Base-by-base conservation (phyloP, 148 eudicot genomes). In the Rhododendron simsii region DNA sequence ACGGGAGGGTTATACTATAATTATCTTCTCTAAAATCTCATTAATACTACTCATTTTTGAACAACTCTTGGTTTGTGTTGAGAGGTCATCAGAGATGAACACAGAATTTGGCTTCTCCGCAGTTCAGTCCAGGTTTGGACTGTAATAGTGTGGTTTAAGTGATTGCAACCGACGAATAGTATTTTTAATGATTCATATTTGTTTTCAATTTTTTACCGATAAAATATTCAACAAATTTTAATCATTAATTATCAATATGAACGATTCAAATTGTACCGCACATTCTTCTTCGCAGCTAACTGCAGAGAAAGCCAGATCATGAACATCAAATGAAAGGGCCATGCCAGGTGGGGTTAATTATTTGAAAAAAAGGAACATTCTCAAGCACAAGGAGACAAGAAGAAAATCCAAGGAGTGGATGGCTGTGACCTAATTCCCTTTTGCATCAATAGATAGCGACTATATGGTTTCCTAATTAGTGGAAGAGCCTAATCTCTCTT, bases 351-450 rank as follows among this genome's bases (percentile, higher is more conserved):
- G 47, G 48, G 47, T 7, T 37, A 39, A 33, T 16, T 18, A 16
- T 16, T 41, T 41, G 7, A 13, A 20, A 16, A 20, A 37, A 76
- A 44, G 26, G 48, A 76, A 33, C 59, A 50, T 81, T 55, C 83
- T 16, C 26, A 57, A 59, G 18, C 81, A 30, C 41, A 33, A 73
- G 51, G 85, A n/a, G 84, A 81, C 85, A 85, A 90, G 85, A 7
- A 84, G 88, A 89, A 88, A 85, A 90, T 86, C 89, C 87, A 85
- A 45, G 61, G 83, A 88, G 91, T 87, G 86, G 91, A 87, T 91
- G 88, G 85, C 33, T 89, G 80, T 85, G 86, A 90, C 89, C 89
- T 87, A 89, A 87, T 89, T 87, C 87, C 84, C 87, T 88, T 89
- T n/a, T 88, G 84, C 79, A 74, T 88, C 87, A 48, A 75, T 7